Conservation (phyloP, 495 filamentous ascomycete genomes). For the Aspergillus hancockii region DNA sequence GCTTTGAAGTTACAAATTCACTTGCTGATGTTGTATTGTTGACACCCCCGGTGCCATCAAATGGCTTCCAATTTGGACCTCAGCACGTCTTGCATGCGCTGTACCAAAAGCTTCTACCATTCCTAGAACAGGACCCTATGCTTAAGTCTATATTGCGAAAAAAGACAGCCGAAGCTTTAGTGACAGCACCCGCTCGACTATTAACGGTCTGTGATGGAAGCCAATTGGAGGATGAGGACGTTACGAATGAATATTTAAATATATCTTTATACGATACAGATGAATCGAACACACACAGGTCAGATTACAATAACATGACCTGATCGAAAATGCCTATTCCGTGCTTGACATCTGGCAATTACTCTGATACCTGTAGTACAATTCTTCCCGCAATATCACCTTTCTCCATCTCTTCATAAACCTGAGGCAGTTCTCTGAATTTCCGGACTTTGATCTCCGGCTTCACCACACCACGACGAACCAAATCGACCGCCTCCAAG, state of each 20-base stretch:
- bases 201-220: slow-evolving; percentile 7
- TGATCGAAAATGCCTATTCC: not conserved
- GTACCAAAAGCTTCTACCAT: slow-evolving; percentile 33
- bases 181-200: slow-evolving; percentile 27
- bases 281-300: not conserved
- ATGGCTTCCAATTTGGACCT: slow-evolving; percentile 25
- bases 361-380: slow-evolving; percentile 36
- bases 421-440: slow-evolving; percentile 44
- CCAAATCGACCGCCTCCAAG: slow-evolving; percentile 52
- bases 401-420: slow-evolving; percentile 51
- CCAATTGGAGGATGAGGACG: not conserved
- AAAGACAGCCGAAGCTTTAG: slow-evolving; percentile 33
- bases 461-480: slow-evolving; percentile 46
- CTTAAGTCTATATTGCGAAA: slow-evolving; percentile 31
- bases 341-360: not conserved
- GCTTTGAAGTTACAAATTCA: slow-evolving; percentile 38
- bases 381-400: slow-evolving; percentile 45
- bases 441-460: slow-evolving; percentile 45
- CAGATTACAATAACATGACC: not conserved
- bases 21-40: slow-evolving; percentile 35
- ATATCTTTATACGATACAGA: not conserved
- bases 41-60: not conserved
- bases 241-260: not conserved
- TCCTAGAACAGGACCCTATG: slow-evolving; percentile 29
- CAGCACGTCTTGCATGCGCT: slow-evolving; percentile 34